Conservation (phyloP, 257 asterid genomes). For the Cruciata laevipes region DNA sequence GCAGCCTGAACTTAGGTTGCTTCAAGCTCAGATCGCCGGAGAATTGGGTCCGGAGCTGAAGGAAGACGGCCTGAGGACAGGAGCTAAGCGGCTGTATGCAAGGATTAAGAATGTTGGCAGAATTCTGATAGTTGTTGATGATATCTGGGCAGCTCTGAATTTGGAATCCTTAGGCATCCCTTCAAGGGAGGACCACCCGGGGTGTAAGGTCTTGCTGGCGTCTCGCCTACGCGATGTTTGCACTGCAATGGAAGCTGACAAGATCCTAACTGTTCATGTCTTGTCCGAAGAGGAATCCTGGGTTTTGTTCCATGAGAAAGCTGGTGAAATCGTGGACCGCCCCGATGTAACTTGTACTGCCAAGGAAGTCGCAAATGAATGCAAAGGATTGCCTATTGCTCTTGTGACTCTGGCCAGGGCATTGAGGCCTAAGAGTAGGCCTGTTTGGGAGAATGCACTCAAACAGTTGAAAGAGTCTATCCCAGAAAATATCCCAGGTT, state of each 20-base stretch:
- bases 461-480: neutral
- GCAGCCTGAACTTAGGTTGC: neutral
- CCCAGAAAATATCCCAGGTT: neutral
- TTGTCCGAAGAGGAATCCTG: slow-evolving; percentile 23
- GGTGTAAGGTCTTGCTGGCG: slow-evolving; percentile 22
- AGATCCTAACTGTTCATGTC: neutral
- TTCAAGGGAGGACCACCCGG: neutral
- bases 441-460: slow-evolving; percentile 23
- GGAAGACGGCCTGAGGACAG: neutral
- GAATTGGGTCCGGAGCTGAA: slow-evolving; percentile 12
- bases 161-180: slow-evolving; percentile 23
- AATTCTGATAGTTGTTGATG: slow-evolving; percentile 29
- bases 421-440: neutral
- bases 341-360: slow-evolving; percentile 1
- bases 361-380: slow-evolving; percentile 21
- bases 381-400: slow-evolving; percentile 28
- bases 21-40: slow-evolving; percentile 19
- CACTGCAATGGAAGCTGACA: slow-evolving; percentile 7
- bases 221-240: slow-evolving; percentile 11
- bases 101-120: slow-evolving; percentile 14
- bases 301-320: slow-evolving; percentile 17
- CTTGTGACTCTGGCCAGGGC: slow-evolving; percentile 21
- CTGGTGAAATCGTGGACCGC: slow-evolving; percentile 11
- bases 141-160: slow-evolving; percentile 22
- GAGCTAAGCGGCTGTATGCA: slow-evolving; percentile 6